phyloP scores from a whole-genome alignment of 2,329 filamentous ascomycete species.

The Aspergillus chevalieri region DNA sequence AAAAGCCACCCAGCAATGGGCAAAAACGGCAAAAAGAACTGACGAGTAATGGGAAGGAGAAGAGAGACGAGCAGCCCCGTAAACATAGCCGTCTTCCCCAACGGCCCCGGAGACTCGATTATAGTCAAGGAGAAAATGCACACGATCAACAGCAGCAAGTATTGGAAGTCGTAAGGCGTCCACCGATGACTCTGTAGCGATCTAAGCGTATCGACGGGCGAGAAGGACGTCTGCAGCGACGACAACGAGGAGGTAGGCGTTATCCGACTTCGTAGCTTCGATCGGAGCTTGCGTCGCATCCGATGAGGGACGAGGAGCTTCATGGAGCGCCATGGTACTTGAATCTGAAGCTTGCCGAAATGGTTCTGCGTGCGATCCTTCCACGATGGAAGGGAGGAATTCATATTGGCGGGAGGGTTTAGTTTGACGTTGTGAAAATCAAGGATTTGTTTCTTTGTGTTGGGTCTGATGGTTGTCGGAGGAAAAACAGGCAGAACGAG shows the following conservation, averaged over 20 bases:
- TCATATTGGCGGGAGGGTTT: conserved; percentile 27
- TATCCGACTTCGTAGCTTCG: conserved; percentile 60
- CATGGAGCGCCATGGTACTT: conserved; percentile 46
- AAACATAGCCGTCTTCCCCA: conserved; percentile 69
- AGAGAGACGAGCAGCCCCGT: conserved; percentile 63
- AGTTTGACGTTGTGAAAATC: conserved; percentile 3
- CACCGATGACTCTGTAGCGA: conserved; percentile 72
- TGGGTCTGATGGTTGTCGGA: too few relatives aligned
- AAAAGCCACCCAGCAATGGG: conserved; percentile 81
- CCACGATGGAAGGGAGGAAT: conserved; percentile 37
- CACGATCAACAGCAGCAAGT: conserved; percentile 66
- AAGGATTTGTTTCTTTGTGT: too few relatives aligned
- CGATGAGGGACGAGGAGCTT: conserved; percentile 55
- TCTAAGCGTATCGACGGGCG: conserved; percentile 68
- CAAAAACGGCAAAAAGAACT: conserved; percentile 84
- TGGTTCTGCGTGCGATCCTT: conserved; percentile 42
- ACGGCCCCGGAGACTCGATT: conserved; percentile 69
- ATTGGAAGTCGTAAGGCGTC: conserved; percentile 79
- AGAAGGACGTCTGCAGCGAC: conserved; percentile 73
- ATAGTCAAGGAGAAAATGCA: conserved; percentile 78
- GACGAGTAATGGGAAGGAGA: conserved; percentile 74
- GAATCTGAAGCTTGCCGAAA: conserved; percentile 41
- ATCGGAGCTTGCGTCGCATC: conserved; percentile 61
- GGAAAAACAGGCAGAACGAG: too few relatives aligned
- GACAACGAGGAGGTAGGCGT: conserved; percentile 68